Conservation (phyloP, 2,329 filamentous ascomycete species). For the Xylariaceae sp. region DNA sequence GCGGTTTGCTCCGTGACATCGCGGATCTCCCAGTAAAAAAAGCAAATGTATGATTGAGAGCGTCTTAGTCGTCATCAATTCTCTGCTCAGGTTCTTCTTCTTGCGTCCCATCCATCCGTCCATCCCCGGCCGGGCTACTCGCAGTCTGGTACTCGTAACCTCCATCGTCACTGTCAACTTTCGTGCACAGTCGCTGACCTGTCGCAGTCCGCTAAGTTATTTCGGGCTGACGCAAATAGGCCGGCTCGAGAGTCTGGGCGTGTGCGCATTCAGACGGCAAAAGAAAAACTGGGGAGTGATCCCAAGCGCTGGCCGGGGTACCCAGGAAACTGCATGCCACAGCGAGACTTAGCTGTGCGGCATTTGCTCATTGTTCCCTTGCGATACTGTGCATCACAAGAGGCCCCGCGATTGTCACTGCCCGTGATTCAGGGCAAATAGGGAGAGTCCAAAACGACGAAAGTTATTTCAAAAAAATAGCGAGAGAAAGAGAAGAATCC, state of each 20-base stretch:
- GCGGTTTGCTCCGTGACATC: constrained; percentile 5
- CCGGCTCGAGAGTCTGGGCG: not conserved
- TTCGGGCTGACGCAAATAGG: not conserved
- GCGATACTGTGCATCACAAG: not conserved
- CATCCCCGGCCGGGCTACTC: not conserved
- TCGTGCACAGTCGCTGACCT: not conserved
- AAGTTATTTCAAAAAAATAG: not conserved
- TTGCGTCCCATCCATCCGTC: not conserved
- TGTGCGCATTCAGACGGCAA: not conserved
- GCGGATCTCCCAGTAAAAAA: constrained; percentile 5
- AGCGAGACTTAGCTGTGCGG: not conserved
- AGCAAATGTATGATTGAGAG: constrained; percentile 9
- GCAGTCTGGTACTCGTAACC: not conserved
- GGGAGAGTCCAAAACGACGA: not conserved
- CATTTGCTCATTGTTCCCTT: not conserved
- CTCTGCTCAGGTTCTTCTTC: too few relatives aligned
- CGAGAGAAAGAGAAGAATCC: not conserved
- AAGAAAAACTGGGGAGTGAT: constrained; percentile 1
- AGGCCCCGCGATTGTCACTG: not conserved
- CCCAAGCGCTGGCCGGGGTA: not conserved
- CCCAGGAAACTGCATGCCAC: constrained; percentile 1
- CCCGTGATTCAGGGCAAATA: too few relatives aligned
- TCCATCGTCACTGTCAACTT: not conserved
- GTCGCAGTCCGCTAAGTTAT: not conserved
- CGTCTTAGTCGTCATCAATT: not conserved